Conservation (phyloP, 169 alveolate species). For the Cardiosporidium cionae region DNA sequence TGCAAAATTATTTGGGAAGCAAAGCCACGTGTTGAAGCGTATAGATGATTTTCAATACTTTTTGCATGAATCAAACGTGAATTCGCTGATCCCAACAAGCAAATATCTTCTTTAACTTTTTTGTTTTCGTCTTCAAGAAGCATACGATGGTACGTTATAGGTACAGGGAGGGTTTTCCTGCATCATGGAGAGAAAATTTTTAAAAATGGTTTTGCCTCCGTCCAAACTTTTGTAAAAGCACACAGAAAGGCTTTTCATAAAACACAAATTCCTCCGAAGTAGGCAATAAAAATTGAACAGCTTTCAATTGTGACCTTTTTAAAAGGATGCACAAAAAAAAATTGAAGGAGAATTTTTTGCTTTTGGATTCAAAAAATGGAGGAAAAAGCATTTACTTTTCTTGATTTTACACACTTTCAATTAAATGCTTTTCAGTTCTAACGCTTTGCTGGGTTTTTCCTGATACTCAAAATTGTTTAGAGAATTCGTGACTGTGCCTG, state of each 20-base stretch:
- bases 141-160: background rate
- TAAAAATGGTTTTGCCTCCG: no score
- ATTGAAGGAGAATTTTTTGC: background rate
- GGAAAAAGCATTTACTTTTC: no score
- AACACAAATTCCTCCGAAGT: no score
- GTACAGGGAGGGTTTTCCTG: background rate
- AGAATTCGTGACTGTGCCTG: no score
- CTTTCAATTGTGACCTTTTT: background rate
- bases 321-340: background rate
- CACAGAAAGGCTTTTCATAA: no score
- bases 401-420: no score
- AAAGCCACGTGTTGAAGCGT: constrained; percentile 56
- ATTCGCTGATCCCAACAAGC: background rate
- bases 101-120: background rate
- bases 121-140: background rate
- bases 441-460: no score
- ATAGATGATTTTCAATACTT: background rate
- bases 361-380: no score
- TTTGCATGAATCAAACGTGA: background rate
- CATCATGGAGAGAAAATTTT: background rate
- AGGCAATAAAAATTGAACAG: background rate
- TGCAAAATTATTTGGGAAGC: constrained; percentile 67
- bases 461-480: no score
- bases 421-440: no score
- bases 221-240: no score